phyloP scores from a whole-genome alignment of 371 early-diverging fungal species.

The Furculomyces boomerangus region DNA sequence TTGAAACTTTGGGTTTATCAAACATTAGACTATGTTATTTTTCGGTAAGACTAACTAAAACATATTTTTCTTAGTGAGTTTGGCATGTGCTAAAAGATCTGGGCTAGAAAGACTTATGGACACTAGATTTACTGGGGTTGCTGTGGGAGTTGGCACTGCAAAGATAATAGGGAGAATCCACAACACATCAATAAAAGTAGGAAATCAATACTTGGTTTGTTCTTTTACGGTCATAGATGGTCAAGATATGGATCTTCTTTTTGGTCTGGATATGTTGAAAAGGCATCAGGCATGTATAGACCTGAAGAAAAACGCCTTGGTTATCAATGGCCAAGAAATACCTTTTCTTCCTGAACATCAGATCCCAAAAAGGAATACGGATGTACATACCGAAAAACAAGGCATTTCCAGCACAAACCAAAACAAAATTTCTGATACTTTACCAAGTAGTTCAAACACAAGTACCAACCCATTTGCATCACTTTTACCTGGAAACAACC shows the following conservation, averaged over 20 bases:
- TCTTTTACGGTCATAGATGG: slow-evolving; percentile 86
- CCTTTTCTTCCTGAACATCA: slow-evolving; percentile 83
- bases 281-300: slow-evolving; percentile 67
- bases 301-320: slow-evolving; percentile 53
- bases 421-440: background rate
- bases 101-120: slow-evolving; percentile 79
- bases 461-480: background rate
- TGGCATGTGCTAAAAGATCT: slow-evolving; percentile 68
- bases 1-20: slow-evolving; percentile 22
- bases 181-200: slow-evolving; percentile 63
- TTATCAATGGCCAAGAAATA: slow-evolving; percentile 64
- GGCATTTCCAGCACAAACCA: background rate
- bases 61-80: slow-evolving; percentile 28
- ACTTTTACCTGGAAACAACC: background rate
- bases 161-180: slow-evolving; percentile 91
- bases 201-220: slow-evolving; percentile 54
- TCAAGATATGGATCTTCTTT: slow-evolving; percentile 73
- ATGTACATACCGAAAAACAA: slow-evolving; percentile 11
- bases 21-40: background rate
- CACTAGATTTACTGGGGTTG: slow-evolving; percentile 74
- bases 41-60: slow-evolving; percentile 12
- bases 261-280: slow-evolving; percentile 86
- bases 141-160: slow-evolving; percentile 87
- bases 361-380: slow-evolving; percentile 49
- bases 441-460: background rate